A percentile compares a stretch with the other conserved stretches of the same genome.
phyloP scores from a whole-genome alignment of 2,329 filamentous ascomycete species.

The Trichophyton simii region DNA sequence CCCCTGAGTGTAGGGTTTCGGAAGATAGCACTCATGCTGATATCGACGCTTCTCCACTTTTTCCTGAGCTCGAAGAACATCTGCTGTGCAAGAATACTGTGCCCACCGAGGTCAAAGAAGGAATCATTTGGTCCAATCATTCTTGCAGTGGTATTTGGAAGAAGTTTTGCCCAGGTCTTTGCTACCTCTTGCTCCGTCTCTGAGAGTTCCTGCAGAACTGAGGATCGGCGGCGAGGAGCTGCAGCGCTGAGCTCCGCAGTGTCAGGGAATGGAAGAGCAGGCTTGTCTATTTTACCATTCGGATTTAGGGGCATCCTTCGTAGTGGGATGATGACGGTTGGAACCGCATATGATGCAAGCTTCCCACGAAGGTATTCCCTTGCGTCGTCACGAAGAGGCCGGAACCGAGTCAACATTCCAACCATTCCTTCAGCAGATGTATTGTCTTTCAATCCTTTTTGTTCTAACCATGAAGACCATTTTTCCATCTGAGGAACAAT shows the following conservation, averaged over 20 bases:
- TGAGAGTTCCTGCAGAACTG: slow-evolving; percentile 36
- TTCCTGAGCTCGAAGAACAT: slow-evolving; percentile 59
- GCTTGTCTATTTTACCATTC: slow-evolving; percentile 75
- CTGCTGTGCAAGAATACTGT: slow-evolving; percentile 69
- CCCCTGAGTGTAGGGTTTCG: slow-evolving; percentile 26
- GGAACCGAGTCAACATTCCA: slow-evolving; percentile 48
- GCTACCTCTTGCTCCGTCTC: slow-evolving; percentile 57
- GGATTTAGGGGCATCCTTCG: slow-evolving; percentile 65
- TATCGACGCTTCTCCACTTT: slow-evolving; percentile 32
- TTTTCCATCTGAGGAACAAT: slow-evolving; percentile 68
- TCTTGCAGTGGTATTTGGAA: slow-evolving; percentile 53
- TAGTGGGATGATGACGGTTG: slow-evolving; percentile 60
- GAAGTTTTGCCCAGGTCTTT: slow-evolving; percentile 58
- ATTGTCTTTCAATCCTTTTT: slow-evolving; percentile 42
- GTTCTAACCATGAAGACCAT: slow-evolving; percentile 57
- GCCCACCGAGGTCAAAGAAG: slow-evolving; percentile 72
- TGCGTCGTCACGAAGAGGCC: slow-evolving; percentile 39
- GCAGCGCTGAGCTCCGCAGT: slow-evolving; percentile 51
- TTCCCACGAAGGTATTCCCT: slow-evolving; percentile 42
- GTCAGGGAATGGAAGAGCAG: slow-evolving; percentile 69
- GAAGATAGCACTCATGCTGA: slow-evolving; percentile 16
- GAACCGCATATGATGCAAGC: slow-evolving; percentile 63
- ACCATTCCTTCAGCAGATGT: slow-evolving; percentile 40
- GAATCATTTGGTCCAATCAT: slow-evolving; percentile 50
- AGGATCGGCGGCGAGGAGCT: slow-evolving; percentile 38